Evolutionary conservation across 495 filamentous ascomycete species (phyloP).

Genomic region (Lineolata rhizophorae): DNA sequence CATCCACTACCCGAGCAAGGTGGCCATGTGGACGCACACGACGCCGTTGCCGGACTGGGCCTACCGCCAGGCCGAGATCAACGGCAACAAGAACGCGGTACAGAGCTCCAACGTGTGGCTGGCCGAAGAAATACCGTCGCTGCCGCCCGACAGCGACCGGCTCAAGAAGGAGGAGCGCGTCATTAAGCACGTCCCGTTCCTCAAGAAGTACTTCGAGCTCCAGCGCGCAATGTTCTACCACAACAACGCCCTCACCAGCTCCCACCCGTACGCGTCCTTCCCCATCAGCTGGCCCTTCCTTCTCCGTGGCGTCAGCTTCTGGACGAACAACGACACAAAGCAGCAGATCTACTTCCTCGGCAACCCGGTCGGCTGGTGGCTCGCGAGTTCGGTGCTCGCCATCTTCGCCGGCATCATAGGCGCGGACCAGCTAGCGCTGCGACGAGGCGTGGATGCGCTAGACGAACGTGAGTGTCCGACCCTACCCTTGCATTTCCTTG

Average conservation of each 20-base stretch:
- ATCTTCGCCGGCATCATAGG: slow-evolving; percentile 84
- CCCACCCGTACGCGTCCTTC: slow-evolving; percentile 82
- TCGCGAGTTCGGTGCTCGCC: slow-evolving; percentile 73
- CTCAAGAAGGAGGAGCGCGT: slow-evolving; percentile 48
- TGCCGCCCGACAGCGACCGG: slow-evolving; percentile 45
- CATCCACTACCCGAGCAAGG: slow-evolving; percentile 76
- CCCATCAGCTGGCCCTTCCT: slow-evolving; percentile 98
- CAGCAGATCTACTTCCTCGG: slow-evolving; percentile 98
- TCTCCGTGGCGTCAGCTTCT: slow-evolving; percentile 91
- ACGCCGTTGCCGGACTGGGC: slow-evolving; percentile 90
- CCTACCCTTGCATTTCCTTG: slow-evolving; percentile 2
- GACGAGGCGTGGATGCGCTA: slow-evolving; percentile 79
- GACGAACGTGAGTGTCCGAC: slow-evolving; percentile 61
- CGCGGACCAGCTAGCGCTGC: slow-evolving; percentile 79
- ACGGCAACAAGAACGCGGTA: slow-evolving; percentile 90
- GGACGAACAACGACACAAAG: slow-evolving; percentile 90
- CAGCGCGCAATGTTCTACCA: slow-evolving; percentile 98
- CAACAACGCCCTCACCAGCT: slow-evolving; percentile 92
- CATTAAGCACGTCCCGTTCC: slow-evolving; percentile 65
- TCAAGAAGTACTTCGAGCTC: slow-evolving; percentile 88
- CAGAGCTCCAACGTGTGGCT: slow-evolving; percentile 89
- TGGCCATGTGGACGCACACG: slow-evolving; percentile 97
- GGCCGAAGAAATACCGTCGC: slow-evolving; percentile 69
- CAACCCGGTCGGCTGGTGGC: slow-evolving; percentile 96
- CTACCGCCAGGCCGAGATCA: slow-evolving; percentile 94